These are phyloP conservation scores for Aspergillus glaucus DNA, from an alignment of 2,329 filamentous ascomycete genomes.

Conservation along the genomic window DNA sequence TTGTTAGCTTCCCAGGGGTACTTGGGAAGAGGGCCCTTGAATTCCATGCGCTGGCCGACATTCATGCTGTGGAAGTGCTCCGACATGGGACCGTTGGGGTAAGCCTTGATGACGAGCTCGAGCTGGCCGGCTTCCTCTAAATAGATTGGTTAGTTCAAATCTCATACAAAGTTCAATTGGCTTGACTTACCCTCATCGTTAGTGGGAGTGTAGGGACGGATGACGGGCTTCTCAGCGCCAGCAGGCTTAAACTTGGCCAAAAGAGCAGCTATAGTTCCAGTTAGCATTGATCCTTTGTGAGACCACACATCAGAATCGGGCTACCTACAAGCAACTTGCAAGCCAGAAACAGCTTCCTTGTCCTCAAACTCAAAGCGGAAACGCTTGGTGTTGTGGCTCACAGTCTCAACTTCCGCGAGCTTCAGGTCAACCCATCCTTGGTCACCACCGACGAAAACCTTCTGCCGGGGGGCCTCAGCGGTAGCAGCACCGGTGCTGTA, in stretches of 20 bases:
- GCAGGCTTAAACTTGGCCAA: slow-evolving; percentile 86
- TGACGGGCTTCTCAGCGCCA: slow-evolving; percentile 75
- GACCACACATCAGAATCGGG: not conserved
- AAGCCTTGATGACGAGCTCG: slow-evolving; percentile 87
- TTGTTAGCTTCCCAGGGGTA: slow-evolving; percentile 88
- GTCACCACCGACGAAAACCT: slow-evolving; percentile 72
- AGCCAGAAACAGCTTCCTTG: slow-evolving; percentile 73
- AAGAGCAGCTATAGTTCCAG: slow-evolving; percentile 54
- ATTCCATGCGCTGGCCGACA: slow-evolving; percentile 73
- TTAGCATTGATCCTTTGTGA: slow-evolving; percentile 3
- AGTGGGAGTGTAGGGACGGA: slow-evolving; percentile 88
- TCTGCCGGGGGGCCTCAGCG: slow-evolving; percentile 30
- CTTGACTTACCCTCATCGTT: slow-evolving; percentile 65
- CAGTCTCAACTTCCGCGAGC: slow-evolving; percentile 66
- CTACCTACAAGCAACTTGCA: slow-evolving; percentile 64
- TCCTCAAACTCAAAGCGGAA: slow-evolving; percentile 84
- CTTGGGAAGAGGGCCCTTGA: slow-evolving; percentile 95
- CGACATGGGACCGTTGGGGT: slow-evolving; percentile 87
- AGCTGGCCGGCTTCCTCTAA: slow-evolving; percentile 69
- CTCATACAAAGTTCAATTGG: not conserved
- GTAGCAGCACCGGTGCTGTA: slow-evolving; percentile 31
- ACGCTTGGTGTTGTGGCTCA: slow-evolving; percentile 95
- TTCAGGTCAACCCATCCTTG: slow-evolving; percentile 82
- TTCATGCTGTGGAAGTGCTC: slow-evolving; percentile 77
- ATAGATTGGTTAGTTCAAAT: not conserved